Percentiles rank a stretch among this genome's conserved stretches.
These are phyloP conservation scores for Phlyctochytrium planicorne DNA, from an alignment of 192 early-diverging fungal genomes.

Conservation along the genomic window DNA sequence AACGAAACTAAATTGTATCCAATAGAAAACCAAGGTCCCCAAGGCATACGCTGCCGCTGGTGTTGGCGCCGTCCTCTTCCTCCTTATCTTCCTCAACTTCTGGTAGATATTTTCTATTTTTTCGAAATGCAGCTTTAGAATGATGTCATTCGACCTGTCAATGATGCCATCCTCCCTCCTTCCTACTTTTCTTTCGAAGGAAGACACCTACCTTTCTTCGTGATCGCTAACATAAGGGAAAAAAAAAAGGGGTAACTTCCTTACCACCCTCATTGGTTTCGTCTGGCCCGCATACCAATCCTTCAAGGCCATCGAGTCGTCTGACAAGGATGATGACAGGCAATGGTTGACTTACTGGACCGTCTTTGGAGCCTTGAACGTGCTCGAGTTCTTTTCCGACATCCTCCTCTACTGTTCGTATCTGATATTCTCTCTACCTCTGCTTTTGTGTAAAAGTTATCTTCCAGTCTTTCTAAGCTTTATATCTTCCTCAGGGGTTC, in stretches of 20 bases:
- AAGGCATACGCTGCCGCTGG: constrained; percentile 86
- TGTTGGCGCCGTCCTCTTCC: constrained; percentile 53
- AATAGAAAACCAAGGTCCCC: constrained; percentile 67
- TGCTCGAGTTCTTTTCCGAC: constrained; percentile 89
- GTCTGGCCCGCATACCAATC: constrained; percentile 92
- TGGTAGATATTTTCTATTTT: constrained; percentile 34
- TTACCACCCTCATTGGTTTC: constrained; percentile 85
- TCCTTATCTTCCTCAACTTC: constrained; percentile 92
- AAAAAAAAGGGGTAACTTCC: constrained; percentile 54
- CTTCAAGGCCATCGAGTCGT: constrained; percentile 87
- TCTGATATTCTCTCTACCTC: not conserved
- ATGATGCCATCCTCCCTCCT: no score
- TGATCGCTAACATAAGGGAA: constrained; percentile 26
- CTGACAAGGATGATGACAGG: constrained; percentile 73
- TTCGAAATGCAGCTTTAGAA: no score
- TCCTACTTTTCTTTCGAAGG: not conserved
- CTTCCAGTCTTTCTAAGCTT: not conserved
- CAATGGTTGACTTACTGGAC: constrained; percentile 69
- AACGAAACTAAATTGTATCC: not conserved
- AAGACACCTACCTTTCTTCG: not conserved
- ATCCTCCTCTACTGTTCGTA: constrained; percentile 73
- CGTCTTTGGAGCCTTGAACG: constrained; percentile 86
- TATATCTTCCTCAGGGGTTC: not conserved
- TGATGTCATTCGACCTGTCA: no score
- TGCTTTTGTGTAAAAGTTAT: not conserved